These are phyloP conservation scores for Angophora floribunda DNA, from an alignment of 345 rosid genomes.

Conservation along the genomic window DNA sequence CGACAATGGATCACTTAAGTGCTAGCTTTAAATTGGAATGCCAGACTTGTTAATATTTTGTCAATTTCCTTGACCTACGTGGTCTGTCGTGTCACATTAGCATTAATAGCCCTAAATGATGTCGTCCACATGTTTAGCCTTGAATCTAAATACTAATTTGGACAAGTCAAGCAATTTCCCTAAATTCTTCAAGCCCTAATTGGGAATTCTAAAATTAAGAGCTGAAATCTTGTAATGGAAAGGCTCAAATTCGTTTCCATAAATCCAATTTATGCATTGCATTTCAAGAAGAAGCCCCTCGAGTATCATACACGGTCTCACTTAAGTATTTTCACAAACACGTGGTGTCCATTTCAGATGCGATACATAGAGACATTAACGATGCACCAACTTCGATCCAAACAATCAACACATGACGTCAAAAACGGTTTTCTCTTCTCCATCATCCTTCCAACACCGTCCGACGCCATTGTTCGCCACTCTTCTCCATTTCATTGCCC, in stretches of 20 bases:
- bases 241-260: neutral
- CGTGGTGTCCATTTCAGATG: neutral
- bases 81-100: fast-evolving
- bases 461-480: neutral
- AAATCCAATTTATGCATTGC: neutral
- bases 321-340: neutral
- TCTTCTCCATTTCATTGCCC: neutral
- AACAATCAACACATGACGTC: neutral
- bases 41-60: too few relatives aligned
- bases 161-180: neutral
- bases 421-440: neutral
- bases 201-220: neutral
- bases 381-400: neutral
- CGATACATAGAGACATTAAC: neutral
- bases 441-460: neutral
- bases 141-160: neutral
- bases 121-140: neutral
- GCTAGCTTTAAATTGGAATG: neutral
- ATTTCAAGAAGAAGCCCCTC: neutral
- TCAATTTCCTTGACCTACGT: neutral
- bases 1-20: neutral
- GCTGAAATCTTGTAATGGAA: neutral
- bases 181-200: neutral
- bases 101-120: fast-evolving
- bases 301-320: neutral